Evolutionary conservation across 2,329 filamentous ascomycete species (phyloP).

Genomic region (Byssothecium circinans): DNA sequence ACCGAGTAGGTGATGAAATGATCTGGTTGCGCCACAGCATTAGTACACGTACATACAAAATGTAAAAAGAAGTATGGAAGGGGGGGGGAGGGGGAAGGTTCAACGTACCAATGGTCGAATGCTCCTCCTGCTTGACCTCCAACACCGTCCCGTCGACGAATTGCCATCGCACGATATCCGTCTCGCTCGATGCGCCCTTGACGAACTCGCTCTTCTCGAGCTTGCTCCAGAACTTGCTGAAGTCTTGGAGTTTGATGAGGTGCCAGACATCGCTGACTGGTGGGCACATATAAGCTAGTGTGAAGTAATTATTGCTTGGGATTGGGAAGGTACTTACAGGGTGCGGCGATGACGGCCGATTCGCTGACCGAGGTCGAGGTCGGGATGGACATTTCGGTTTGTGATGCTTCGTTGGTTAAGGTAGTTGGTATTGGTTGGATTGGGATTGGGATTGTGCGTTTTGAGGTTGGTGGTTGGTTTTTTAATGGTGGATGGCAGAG

Average conservation of each 20-base stretch:
- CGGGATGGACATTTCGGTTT: constrained; percentile 53
- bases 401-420: neutral
- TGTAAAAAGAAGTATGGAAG: too few species aligned
- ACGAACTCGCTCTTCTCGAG: constrained; percentile 64
- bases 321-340: constrained; percentile 35
- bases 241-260: constrained; percentile 72
- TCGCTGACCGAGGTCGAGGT: constrained; percentile 68
- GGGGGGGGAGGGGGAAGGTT: too few species aligned
- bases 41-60: too few species aligned
- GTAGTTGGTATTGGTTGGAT: neutral
- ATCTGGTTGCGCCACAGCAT: constrained; percentile 49
- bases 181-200: constrained; percentile 65
- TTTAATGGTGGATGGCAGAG: neutral
- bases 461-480: neutral
- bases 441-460: neutral
- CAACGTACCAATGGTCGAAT: constrained; percentile 57
- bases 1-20: constrained; percentile 76
- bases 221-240: constrained; percentile 67
- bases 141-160: constrained; percentile 70
- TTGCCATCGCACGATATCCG: constrained; percentile 68
- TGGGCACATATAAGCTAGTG: too few species aligned
- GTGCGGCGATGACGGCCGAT: constrained; percentile 68
- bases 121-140: constrained; percentile 76
- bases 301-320: too few species aligned
- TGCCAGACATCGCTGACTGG: constrained; percentile 67